Evolutionary conservation across 257 asterid species (phyloP).

Genomic region (Plantago major): DNA sequence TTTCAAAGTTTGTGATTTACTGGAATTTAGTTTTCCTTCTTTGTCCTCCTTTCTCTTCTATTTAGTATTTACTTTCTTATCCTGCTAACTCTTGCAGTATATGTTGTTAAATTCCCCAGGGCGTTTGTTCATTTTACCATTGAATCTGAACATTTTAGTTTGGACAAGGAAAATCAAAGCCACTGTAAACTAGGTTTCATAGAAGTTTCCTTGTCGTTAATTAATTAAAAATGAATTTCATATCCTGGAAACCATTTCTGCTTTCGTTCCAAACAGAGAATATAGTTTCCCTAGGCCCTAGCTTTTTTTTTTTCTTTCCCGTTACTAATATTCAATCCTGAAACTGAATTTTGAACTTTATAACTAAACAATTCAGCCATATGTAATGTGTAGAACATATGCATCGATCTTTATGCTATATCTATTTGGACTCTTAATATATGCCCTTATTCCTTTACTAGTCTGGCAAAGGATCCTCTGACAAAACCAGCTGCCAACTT

Average conservation of each 20-base stretch:
- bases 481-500: conserved; percentile 36
- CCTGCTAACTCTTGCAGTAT: too few species aligned
- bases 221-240: not conserved
- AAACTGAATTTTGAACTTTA: not conserved
- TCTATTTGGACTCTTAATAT: conserved; percentile 20
- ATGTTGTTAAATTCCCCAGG: too few species aligned
- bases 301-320: not conserved
- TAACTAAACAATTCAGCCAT: conserved; percentile 8
- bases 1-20: conserved; percentile 8
- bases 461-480: conserved; percentile 45
- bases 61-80: too few species aligned
- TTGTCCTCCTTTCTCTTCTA: too few species aligned
- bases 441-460: conserved; percentile 40
- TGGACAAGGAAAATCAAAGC: not conserved
- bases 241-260: not conserved
- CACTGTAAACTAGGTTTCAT: not conserved
- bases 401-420: conserved; percentile 5
- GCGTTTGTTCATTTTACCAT: conserved; percentile 6
- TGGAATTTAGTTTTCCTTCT: not conserved
- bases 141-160: conserved; percentile 4
- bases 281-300: not conserved
- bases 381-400: not conserved
- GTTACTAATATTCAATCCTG: not conserved
- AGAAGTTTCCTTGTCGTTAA: not conserved
- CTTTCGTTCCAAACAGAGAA: not conserved